A percentile compares a stretch with the other conserved stretches of the same genome.
These are phyloP conservation scores for Aspergillus sergii DNA, from an alignment of 2,329 filamentous ascomycete genomes.

Conservation along the genomic window DNA sequence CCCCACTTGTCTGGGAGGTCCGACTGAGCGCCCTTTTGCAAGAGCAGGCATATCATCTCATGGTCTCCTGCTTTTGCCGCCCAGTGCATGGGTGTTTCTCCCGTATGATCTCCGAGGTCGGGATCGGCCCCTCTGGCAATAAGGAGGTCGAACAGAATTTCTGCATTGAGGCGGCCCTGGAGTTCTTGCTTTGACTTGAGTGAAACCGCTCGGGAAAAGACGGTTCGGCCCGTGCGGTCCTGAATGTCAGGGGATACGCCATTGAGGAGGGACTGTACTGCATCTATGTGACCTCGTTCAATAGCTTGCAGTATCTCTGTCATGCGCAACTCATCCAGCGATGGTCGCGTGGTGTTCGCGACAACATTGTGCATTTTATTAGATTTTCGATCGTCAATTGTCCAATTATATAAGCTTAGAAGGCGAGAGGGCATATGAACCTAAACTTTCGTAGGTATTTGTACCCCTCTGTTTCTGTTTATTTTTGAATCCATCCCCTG, in stretches of 20 bases:
- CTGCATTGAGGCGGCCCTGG: background rate
- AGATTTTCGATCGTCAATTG: background rate
- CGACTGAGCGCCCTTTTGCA: conserved; percentile 9
- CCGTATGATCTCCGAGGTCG: conserved; percentile 13
- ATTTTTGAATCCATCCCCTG: background rate
- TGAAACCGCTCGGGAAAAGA: background rate
- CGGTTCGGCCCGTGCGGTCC: background rate
- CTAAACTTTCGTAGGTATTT: background rate
- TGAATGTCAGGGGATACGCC: background rate
- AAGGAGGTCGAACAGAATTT: conserved; percentile 12
- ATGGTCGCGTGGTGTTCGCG: too few species aligned
- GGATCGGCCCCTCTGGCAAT: conserved; percentile 15
- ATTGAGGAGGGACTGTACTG: background rate
- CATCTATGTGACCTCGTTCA: background rate
- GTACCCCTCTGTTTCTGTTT: too few species aligned
- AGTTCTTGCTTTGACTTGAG: background rate
- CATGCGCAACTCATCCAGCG: background rate
- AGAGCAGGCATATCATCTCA: conserved; percentile 11
- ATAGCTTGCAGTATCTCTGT: background rate
- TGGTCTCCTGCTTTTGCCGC: conserved; percentile 13
- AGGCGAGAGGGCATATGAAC: background rate
- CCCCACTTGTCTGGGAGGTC: conserved; percentile 10
- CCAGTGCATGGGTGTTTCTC: conserved; percentile 19
- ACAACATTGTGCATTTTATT: background rate
- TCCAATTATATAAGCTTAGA: background rate